A percentile compares a stretch with the other conserved stretches of the same genome.
phyloP scores from a whole-genome alignment of 805 yeast genomes.

The Cyberlindnera meyerae region DNA sequence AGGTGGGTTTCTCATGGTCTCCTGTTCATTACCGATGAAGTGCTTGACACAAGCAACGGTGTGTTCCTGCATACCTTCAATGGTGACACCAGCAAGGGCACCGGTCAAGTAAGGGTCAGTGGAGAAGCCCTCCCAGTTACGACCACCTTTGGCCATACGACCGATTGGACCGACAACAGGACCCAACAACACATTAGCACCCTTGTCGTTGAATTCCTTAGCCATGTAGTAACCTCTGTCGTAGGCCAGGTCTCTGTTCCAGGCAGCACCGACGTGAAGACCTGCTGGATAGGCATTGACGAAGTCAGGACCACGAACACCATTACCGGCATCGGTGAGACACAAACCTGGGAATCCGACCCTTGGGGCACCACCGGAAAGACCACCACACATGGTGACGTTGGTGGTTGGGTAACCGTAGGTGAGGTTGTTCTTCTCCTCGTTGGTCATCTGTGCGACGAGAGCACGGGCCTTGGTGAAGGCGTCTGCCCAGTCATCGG shows the following conservation, averaged over 20 bases:
- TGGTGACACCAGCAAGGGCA: constrained; percentile 1
- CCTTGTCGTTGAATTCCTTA: constrained; percentile 4
- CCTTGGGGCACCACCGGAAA: constrained; percentile 6
- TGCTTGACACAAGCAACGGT: constrained; percentile 6
- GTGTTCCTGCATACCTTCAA: constrained; percentile 2
- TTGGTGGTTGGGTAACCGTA: constrained; percentile 2
- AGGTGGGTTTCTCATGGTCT: constrained; percentile 5
- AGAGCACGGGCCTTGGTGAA: constrained; percentile 2
- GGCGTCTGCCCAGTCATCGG: constrained; percentile 6
- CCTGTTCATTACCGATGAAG: constrained; percentile 8
- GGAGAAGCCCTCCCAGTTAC: constrained; percentile 11
- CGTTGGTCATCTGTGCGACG: constrained; percentile 8
- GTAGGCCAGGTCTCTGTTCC: constrained; percentile 4
- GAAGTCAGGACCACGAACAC: constrained; percentile 7
- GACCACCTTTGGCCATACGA: constrained; percentile 3
- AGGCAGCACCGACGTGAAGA: constrained; percentile 6
- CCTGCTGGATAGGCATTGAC: constrained; percentile 7
- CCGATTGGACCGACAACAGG: constrained; percentile 10
- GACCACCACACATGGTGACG: constrained; percentile 1
- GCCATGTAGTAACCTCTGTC: constrained; percentile 8
- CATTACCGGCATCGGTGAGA: constrained; percentile 6
- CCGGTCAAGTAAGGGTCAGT: constrained; percentile 9
- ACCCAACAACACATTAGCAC: constrained; percentile 5
- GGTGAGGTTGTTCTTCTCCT: constrained; percentile 5
- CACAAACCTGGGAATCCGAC: constrained; percentile 6